phyloP scores from a whole-genome alignment of 83 land plant genomes.

The Larix sibirica region DNA sequence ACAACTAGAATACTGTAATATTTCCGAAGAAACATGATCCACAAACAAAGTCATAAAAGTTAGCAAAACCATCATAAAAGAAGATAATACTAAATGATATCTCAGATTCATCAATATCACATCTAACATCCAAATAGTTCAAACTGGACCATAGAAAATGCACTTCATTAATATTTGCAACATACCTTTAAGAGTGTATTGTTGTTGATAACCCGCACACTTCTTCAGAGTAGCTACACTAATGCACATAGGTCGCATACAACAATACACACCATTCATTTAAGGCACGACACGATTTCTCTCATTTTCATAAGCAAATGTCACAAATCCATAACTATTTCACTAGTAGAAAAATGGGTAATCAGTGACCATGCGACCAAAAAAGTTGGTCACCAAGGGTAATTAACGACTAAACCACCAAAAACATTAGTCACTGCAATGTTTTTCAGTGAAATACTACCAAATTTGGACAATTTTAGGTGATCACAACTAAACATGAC shows the following conservation, averaged over 20 bases:
- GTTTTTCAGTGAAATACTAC: too few relatives aligned
- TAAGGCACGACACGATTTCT: slow-evolving; percentile 77
- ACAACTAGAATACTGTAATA: background rate
- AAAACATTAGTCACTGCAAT: too few relatives aligned
- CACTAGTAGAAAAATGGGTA: too few relatives aligned
- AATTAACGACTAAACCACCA: too few relatives aligned
- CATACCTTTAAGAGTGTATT: slow-evolving; percentile 54
- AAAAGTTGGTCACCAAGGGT: too few relatives aligned
- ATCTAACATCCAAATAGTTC: background rate
- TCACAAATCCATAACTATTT: slow-evolving; percentile 75
- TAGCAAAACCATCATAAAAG: background rate
- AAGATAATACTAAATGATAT: background rate
- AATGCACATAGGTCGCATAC: slow-evolving; percentile 79
- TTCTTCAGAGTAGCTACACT: slow-evolving; percentile 82
- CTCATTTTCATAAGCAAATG: slow-evolving; percentile 75
- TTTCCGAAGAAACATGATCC: background rate
- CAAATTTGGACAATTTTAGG: too few relatives aligned
- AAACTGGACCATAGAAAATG: background rate
- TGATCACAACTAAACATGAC: too few relatives aligned
- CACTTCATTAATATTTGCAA: background rate
- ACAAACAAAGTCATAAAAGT: background rate
- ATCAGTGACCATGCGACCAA: too few relatives aligned
- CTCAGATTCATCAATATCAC: background rate
- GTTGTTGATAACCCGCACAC: slow-evolving; percentile 47
- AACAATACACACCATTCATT: slow-evolving; percentile 85